phyloP scores from a whole-genome alignment of 2,329 filamentous ascomycete genomes.

The Pyrenophora tritici-repentis region DNA sequence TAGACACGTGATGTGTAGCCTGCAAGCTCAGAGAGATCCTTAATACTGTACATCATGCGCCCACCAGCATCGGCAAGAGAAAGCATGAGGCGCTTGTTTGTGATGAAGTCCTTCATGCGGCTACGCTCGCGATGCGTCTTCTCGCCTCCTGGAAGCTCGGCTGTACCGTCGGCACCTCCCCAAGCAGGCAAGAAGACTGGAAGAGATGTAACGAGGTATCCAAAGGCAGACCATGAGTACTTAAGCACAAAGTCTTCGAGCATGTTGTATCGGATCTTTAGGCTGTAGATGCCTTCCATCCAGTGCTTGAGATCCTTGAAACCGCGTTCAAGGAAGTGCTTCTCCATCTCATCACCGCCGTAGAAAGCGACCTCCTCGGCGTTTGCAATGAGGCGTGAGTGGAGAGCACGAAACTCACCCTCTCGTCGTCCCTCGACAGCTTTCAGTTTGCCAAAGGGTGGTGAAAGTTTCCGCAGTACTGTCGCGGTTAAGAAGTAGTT shows the following conservation, averaged over 20 bases:
- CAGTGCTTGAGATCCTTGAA: constrained; percentile 91
- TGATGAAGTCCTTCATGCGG: constrained; percentile 98
- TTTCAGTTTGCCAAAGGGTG: constrained; percentile 95
- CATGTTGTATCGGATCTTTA: constrained; percentile 98
- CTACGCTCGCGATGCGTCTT: constrained; percentile 71
- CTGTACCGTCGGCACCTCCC: constrained; percentile 78
- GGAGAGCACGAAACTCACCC: constrained; percentile 89
- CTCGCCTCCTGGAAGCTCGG: constrained; percentile 62
- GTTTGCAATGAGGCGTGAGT: constrained; percentile 91
- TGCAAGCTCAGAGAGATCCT: constrained; percentile 92
- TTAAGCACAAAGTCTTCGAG: constrained; percentile 97
- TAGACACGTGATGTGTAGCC: constrained; percentile 97
- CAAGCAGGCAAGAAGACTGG: constrained; percentile 94
- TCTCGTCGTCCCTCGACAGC: constrained; percentile 94
- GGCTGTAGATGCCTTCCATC: constrained; percentile 98
- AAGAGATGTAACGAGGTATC: constrained; percentile 89
- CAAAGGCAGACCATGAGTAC: constrained; percentile 98
- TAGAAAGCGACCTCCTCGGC: constrained; percentile 98
- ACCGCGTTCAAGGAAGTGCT: constrained; percentile 85
- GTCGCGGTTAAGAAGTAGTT: constrained; percentile 96
- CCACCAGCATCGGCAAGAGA: constrained; percentile 95
- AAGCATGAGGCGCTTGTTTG: constrained; percentile 97
- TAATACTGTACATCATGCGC: constrained; percentile 99
- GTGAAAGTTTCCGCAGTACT: constrained; percentile 83
- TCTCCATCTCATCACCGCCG: constrained; percentile 92